Conservation (phyloP, 2,329 filamentous ascomycete species). For the Claviceps digitariae region DNA sequence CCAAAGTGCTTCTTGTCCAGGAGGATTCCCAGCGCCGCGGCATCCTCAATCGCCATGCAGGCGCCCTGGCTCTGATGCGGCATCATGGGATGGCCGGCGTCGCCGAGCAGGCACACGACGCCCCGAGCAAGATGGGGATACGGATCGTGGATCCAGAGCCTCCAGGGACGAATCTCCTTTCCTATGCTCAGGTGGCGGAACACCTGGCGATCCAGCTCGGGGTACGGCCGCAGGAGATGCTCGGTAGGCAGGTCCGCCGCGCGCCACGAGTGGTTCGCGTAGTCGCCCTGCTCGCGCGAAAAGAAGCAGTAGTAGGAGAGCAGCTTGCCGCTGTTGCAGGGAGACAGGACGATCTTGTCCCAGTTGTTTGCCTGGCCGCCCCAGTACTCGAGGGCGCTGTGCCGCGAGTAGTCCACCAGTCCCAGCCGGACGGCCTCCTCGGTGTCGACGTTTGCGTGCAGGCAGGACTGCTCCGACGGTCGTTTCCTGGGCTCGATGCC, state of each 20-base stretch:
- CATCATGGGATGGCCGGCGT: slow-evolving; percentile 56
- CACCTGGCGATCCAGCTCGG: slow-evolving; percentile 44
- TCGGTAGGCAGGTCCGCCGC: slow-evolving; percentile 36
- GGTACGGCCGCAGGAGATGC: slow-evolving; percentile 47
- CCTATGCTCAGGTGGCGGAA: slow-evolving; percentile 43
- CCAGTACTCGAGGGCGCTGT: slow-evolving; percentile 56
- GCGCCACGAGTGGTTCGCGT: slow-evolving; percentile 46
- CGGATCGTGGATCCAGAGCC: slow-evolving; percentile 46
- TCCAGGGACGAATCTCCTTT: slow-evolving; percentile 50
- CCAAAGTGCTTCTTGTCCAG: slow-evolving; percentile 35
- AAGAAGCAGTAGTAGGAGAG: slow-evolving; percentile 62
- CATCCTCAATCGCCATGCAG: slow-evolving; percentile 53
- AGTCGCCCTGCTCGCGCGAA: slow-evolving; percentile 41
- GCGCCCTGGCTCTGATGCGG: slow-evolving; percentile 54
- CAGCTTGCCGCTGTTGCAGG: slow-evolving; percentile 51
- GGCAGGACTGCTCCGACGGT: slow-evolving; percentile 46
- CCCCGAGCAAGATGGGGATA: slow-evolving; percentile 43
- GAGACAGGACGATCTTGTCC: slow-evolving; percentile 59
- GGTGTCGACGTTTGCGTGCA: slow-evolving; percentile 51
- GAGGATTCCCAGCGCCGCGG: slow-evolving; percentile 48
- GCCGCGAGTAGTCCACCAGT: slow-evolving; percentile 46
- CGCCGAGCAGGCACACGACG: slow-evolving; percentile 45
- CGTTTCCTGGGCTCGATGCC: slow-evolving; percentile 47
- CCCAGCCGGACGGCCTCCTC: slow-evolving; percentile 46
- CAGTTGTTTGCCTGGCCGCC: slow-evolving; percentile 48